These are phyloP conservation scores for Rhododendron ovatum DNA, from an alignment of 148 eudicot genomes.

Conservation along the genomic window DNA sequence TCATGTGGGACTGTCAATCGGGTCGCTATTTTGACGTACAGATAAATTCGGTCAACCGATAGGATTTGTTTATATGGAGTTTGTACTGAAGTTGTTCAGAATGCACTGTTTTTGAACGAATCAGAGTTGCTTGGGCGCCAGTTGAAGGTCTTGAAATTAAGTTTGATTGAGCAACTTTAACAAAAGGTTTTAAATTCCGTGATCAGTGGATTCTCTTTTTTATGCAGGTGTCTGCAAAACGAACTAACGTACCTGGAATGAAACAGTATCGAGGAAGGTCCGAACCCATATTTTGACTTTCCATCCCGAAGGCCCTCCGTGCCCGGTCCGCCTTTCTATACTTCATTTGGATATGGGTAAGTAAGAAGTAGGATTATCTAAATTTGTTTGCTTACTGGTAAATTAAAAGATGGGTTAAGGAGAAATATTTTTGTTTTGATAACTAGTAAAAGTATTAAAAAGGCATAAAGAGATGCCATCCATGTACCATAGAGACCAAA, in stretches of 20 bases:
- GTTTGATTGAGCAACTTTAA: neutral
- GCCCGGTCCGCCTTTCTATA: conserved; percentile 45
- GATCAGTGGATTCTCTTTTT: neutral
- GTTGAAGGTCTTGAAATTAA: conserved; percentile 36
- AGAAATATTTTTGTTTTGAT: neutral
- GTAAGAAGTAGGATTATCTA: conserved; percentile 25
- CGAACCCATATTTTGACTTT: conserved; percentile 40
- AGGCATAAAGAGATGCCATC: neutral
- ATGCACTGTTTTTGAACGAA: conserved; percentile 50
- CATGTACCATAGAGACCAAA: neutral
- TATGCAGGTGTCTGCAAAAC: conserved; percentile 56
- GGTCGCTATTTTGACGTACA: conserved; percentile 56
- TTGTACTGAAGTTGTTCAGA: conserved; percentile 58
- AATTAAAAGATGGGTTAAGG: neutral
- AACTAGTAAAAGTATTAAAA: neutral
- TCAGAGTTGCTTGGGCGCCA: conserved; percentile 70
- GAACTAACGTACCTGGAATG: conserved; percentile 75
- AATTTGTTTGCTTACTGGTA: neutral
- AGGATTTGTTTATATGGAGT: conserved; percentile 68
- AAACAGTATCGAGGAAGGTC: conserved; percentile 61
- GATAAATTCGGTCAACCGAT: conserved; percentile 70
- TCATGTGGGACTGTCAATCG: conserved; percentile 71
- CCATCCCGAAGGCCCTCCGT: conserved; percentile 64
- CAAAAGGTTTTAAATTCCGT: neutral
- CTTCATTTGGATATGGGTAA: conserved; percentile 78